A percentile compares a stretch with the other conserved stretches of the same genome.
These are phyloP conservation scores for Paxillus rubicundulus DNA, from an alignment of 768 basidiomycete genomes.

Conservation along the genomic window DNA sequence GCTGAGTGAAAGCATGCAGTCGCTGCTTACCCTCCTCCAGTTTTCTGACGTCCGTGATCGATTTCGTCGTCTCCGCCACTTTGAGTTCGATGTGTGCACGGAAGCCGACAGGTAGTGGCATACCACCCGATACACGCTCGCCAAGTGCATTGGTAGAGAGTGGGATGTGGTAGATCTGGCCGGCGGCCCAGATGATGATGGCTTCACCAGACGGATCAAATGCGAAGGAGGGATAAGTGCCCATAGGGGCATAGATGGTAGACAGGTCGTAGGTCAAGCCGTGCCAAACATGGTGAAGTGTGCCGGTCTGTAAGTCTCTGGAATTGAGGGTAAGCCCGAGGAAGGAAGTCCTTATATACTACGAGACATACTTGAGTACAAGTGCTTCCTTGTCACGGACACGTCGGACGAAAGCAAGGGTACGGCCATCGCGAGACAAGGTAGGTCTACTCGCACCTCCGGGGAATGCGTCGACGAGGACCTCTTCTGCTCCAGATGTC, in stretches of 20 bases:
- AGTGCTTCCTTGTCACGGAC: constrained; percentile 71
- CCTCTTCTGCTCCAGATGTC: constrained; percentile 50
- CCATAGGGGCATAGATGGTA: constrained; percentile 68
- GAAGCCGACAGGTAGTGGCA: constrained; percentile 54
- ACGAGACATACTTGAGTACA: constrained; percentile 57
- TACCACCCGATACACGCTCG: constrained; percentile 43
- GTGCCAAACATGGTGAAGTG: constrained; percentile 62
- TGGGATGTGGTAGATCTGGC: constrained; percentile 64
- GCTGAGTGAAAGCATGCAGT: constrained; percentile 60
- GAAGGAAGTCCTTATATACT: neutral
- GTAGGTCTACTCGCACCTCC: constrained; percentile 76
- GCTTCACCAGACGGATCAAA: constrained; percentile 38
- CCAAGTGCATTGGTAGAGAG: constrained; percentile 38
- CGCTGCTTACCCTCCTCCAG: constrained; percentile 56
- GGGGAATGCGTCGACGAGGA: constrained; percentile 53
- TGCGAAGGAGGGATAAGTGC: constrained; percentile 74
- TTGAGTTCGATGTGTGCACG: constrained; percentile 61
- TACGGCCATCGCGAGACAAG: constrained; percentile 63
- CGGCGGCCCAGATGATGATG: constrained; percentile 72
- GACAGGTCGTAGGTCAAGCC: constrained; percentile 69
- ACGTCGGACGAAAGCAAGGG: constrained; percentile 72
- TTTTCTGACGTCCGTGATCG: constrained; percentile 48
- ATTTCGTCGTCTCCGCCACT: constrained; percentile 56
- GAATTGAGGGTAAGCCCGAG: constrained; percentile 2
- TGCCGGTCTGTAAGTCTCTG: constrained; percentile 68